Base-by-base conservation (phyloP, 345 rosid species). In the Durio zibethinus region DNA sequence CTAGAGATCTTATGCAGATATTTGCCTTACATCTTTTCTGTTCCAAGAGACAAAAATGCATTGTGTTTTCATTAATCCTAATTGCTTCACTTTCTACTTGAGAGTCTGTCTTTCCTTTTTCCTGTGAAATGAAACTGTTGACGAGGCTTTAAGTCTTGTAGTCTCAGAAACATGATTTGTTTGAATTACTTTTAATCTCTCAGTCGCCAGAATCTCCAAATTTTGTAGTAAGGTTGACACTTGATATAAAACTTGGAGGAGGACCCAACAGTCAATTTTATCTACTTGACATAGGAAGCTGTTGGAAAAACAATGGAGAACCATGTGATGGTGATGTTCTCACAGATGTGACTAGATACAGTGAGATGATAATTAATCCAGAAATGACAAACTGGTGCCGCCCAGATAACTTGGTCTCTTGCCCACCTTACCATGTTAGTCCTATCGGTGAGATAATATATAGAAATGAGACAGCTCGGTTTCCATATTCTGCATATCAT, bases 241-340 rank as follows among this genome's bases (percentile, higher is more conserved):
- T 88, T 72, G 85, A 84, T 70, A 66, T 88, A n/a, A 88, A 82
- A 78, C 86, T 38, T 14, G 92, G 89, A 8, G 90, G 93, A 75
- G 90, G 90, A 45, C 54, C 82, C 33, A 83, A 81, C 79, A 81
- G 86, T 77, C 90, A 90, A 36, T 87, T 88, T 74, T 88, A 88
- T 76, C 80, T 88, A 15, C 81, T 88, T 29, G 91, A 90, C 80
- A 90, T 88, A 0, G 91, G 90, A 77, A 84, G 88, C 66, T 88
- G 93, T 78, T 88, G 91, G 91, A 90, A 90, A 77, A 90, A 90
- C 83, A 77, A 75, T 27, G 91, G 93, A 67, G 12, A 81, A 40
- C 84, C 77, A 8, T 87, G 91, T 76, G 78, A 90, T 79, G 89
- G 90, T 10, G 82, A 90, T 75, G 89, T 84, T 21, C 76, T 79